Conservation (phyloP, 2,329 filamentous ascomycete species). For the Colletotrichum euphorbiae region DNA sequence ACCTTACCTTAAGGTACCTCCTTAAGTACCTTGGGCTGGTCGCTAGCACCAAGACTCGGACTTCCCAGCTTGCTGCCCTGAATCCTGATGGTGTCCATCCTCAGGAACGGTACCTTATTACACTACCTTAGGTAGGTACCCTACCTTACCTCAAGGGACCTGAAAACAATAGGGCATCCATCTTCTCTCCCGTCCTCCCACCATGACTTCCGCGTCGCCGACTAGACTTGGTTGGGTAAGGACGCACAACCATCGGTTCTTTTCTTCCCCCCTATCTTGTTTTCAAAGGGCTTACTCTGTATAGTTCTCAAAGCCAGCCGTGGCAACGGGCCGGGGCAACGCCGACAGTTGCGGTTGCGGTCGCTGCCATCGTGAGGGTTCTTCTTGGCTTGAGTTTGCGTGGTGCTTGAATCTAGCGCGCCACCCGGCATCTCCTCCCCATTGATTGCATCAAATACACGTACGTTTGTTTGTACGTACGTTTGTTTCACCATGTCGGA, state of each 20-base stretch:
- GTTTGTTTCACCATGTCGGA: no score
- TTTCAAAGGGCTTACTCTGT: constrained; percentile 18
- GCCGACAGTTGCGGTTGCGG: not conserved
- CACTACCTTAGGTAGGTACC: no score
- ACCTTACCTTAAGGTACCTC: no score
- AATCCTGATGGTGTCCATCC: no score
- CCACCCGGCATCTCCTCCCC: constrained; percentile 25
- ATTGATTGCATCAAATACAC: no score
- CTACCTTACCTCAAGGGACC: no score
- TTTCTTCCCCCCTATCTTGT: not conserved
- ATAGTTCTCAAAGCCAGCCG: constrained; percentile 13
- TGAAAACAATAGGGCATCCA: not conserved
- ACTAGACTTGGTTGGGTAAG: constrained; percentile 31
- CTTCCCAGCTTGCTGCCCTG: no score
- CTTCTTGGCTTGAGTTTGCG: not conserved
- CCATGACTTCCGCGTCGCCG: constrained; percentile 3
- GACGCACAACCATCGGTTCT: constrained; percentile 1
- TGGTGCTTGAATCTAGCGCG: constrained; percentile 6
- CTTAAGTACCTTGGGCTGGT: no score
- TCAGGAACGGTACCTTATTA: no score
- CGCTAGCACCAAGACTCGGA: no score
- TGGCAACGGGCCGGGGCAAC: constrained; percentile 16
- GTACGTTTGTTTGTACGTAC: no score
- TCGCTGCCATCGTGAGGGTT: not conserved
- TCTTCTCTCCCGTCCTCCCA: constrained; percentile 17